phyloP scores from a whole-genome alignment of 371 early-diverging fungal species.

The Globomyces sp. region DNA sequence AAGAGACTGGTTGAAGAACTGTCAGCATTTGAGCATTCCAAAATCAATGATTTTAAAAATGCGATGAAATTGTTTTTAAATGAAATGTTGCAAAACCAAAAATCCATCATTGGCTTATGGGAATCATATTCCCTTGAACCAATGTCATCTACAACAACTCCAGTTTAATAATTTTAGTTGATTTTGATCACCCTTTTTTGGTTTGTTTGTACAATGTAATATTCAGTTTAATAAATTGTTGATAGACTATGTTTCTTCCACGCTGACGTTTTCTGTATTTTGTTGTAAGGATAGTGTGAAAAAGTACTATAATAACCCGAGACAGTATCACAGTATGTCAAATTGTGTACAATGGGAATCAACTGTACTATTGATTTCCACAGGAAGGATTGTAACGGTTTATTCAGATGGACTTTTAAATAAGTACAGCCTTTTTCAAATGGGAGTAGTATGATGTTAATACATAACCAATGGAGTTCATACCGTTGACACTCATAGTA shows the following conservation, averaged over 20 bases:
- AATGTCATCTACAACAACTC: neutral
- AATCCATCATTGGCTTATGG: neutral
- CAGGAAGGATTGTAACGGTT: too few species aligned
- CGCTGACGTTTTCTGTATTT: too few species aligned
- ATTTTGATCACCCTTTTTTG: neutral
- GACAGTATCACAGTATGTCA: too few species aligned
- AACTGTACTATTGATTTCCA: too few species aligned
- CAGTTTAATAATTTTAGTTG: neutral
- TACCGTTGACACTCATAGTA: too few species aligned
- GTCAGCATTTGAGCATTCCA: neutral
- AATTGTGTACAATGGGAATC: too few species aligned
- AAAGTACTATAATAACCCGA: too few species aligned
- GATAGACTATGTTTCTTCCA: neutral
- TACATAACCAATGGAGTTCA: too few species aligned
- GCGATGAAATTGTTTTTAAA: neutral
- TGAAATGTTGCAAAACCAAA: neutral
- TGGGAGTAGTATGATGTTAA: too few species aligned
- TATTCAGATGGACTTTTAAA: too few species aligned
- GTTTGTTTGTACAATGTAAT: neutral
- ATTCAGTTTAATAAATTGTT: neutral
- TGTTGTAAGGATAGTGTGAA: too few species aligned
- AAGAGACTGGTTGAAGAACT: neutral
- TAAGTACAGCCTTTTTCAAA: too few species aligned
- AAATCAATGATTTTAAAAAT: constrained; percentile 1
- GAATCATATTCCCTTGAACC: neutral